Evolutionary conservation across 1,284 basidiomycete species (phyloP), one percentile per base, ranked within the genome.

Genomic region (Abortiporus biennis): DNA sequence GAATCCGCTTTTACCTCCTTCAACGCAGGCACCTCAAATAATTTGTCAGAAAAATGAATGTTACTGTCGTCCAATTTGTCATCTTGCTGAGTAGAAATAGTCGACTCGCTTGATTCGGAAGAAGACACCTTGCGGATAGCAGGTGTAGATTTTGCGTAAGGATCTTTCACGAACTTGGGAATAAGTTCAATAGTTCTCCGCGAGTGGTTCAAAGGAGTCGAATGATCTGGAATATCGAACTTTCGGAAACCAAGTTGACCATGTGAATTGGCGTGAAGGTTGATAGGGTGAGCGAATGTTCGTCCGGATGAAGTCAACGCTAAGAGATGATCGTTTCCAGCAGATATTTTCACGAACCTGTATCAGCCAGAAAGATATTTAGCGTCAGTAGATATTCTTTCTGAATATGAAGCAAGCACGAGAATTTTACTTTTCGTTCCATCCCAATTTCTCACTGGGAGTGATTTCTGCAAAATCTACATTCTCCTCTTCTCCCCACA

Each of bases 211-310:
- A 54, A 50, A 30, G 59, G 51, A 29, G 46, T 43, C 35, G 58
- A 47, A 21, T 65, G 65, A 37, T 65, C 62, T 9, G 72, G 57
- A 20, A 85, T 67, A 47, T 74, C 68, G 48, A 84, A 72, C 51
- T 74, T 83, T 53, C 69, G 78, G 56, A 81, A 75, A 11, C 92
- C 92, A 9, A 97, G 79, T 63, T 97, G 94, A 1, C 91, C 89
- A 59, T 84, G 79, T 1, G 73, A 67, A 64, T 98, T 97, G n/a
- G 84, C 92, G 6, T 75, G 64, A 41, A 79, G 76, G 47, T 79
- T 79, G 36, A 91, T 71, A 0, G 93, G 88, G 47, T 90, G 80
- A 0, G 82, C 78, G 57, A 90, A 94, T 2, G 86, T 79, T 38
- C 90, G 79, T 1, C 92, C 92, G 35, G 75, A 68, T 20, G 80